Evolutionary conservation across 2,329 filamentous ascomycete genomes (phyloP), one percentile per base, ranked within the genome.

Genomic region (Beauveria sp.): DNA sequence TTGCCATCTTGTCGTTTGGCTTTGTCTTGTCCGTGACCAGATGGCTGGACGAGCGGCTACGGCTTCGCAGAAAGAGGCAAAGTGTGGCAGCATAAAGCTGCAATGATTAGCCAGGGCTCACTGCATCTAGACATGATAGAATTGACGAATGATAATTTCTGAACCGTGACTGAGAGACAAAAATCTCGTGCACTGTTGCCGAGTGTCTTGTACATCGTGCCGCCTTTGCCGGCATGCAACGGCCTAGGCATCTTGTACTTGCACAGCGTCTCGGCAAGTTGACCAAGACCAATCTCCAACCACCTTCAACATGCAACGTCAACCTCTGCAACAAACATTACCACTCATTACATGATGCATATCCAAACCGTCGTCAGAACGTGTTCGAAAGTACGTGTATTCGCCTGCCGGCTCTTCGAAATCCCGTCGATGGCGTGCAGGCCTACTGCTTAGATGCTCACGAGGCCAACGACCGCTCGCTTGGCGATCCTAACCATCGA

Each of bases 1-100:
- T 78, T 30, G 75, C 71, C 3, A 72, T 82, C 0, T 72, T 82
- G 5, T 66, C 74, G 0, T 64, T 79, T n/a, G 79, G 77, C 14
- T 64, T 80, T 1, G 10, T 66, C 0, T 66, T 81, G 3, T 77
- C 78, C 10, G 62, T 75, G 3, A 62, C 77, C 5, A 70, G 80
- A 30, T 79, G 73, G 62, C 61, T 79, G 12, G 79, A 82, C 42
- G 78, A 81, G 38, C 67, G 64, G 47, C 16, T 59, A 2, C 34
- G 57, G 3, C 38, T 50, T 16, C 55, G 55, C 43, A 58, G 55
- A 28, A 58, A 58, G 55, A 38, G 46, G 42, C 20, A 10, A 10
- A 58, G 55, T 18, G 45, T 50, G 45, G 34, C 42, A 4, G 54
- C 53, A 24, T 56, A 57, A 22, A 12, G n/a, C 16, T 34, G 6